Evolutionary conservation across 805 yeast genomes (phyloP), one percentile per base, ranked within the genome.

Genomic region (Sugiyamaella floridensis): DNA sequence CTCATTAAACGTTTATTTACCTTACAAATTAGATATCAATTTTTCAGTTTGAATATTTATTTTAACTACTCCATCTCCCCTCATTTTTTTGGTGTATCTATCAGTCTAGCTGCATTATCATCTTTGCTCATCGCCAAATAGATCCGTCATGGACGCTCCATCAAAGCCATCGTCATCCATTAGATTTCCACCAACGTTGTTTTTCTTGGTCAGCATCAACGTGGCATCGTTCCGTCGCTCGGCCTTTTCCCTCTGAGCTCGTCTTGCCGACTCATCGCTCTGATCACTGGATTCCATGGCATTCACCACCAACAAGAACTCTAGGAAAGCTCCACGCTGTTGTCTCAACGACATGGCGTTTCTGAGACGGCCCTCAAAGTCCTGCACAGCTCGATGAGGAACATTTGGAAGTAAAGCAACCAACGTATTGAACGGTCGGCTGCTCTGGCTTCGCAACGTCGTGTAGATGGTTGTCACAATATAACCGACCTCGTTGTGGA

Each of bases 401-500:
- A 81, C 79, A 4, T 51, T 47, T 8, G 65, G 82, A 37, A 88
- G 67, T 48, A 71, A 71, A 53, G 72, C 72, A 47, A 80, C 74
- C 54, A 86, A 70, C 14, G 81, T 72, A 51, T 82, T 73, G 4
- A 85, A 82, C 6, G 92, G 89, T 64, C 80, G 79, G 54, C 81
- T 79, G 55, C 85, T 81, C 64, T 84, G 83, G 40, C 82, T 74
- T 50, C 92, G 75, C 60, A 88, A 73, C 8, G 85, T 81, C 62
- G 88, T 78, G 66, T 89, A 90, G 46, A 92, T 71, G 2, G 85
- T 80, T 0, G 96, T 85, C 54, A 92, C 76, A 1, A 95, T 86
- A 53, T 86, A 83, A n/a, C 95, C 90, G 0, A 95, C 96, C 66
- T 92, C 99, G 15, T 84, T 79, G 58, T 90, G 95, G 0, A 93